A percentile compares a stretch with the other conserved stretches of the same genome.
phyloP scores from a whole-genome alignment of 78 protist species.

The Speleostelium caveatum region DNA sequence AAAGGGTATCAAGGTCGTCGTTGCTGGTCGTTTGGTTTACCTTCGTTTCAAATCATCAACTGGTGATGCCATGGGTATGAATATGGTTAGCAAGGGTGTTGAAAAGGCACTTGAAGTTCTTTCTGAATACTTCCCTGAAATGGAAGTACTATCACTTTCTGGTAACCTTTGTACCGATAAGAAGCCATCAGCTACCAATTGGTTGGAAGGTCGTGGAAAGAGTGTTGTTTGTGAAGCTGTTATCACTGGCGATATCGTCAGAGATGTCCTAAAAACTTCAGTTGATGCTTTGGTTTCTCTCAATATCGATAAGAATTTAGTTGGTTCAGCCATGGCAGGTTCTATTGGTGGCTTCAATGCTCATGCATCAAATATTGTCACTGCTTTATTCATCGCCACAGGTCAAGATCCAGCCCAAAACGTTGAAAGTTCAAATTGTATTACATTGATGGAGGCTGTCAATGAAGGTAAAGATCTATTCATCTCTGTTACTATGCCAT shows the following conservation, averaged over 20 bases:
- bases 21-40: slow-evolving; percentile 86
- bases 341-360: slow-evolving; percentile 98
- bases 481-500: slow-evolving; percentile 95
- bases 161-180: slow-evolving; percentile 96
- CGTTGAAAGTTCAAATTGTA: slow-evolving; percentile 95
- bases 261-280: slow-evolving; percentile 86
- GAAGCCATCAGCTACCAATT: slow-evolving; percentile 93
- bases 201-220: slow-evolving; percentile 97
- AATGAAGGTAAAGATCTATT: slow-evolving; percentile 72
- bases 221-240: slow-evolving; percentile 93
- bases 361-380: slow-evolving; percentile 97
- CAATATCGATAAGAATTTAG: slow-evolving; percentile 91
- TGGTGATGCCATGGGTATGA: slow-evolving; percentile 98
- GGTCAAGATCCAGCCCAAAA: slow-evolving; percentile 99
- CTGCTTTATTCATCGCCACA: slow-evolving; percentile 95
- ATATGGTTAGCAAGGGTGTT: slow-evolving; percentile 94
- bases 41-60: slow-evolving; percentile 86
- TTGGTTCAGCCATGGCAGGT: slow-evolving; percentile 98
- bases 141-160: slow-evolving; percentile 82
- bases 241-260: slow-evolving; percentile 83
- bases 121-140: slow-evolving; percentile 79
- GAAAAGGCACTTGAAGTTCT: slow-evolving; percentile 76
- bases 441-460: slow-evolving; percentile 91
- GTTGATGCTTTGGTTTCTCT: slow-evolving; percentile 61
- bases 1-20: slow-evolving; percentile 37